Evolutionary conservation across 2,329 filamentous ascomycete species (phyloP).

Genomic region (Coniochaeta prunicola): DNA sequence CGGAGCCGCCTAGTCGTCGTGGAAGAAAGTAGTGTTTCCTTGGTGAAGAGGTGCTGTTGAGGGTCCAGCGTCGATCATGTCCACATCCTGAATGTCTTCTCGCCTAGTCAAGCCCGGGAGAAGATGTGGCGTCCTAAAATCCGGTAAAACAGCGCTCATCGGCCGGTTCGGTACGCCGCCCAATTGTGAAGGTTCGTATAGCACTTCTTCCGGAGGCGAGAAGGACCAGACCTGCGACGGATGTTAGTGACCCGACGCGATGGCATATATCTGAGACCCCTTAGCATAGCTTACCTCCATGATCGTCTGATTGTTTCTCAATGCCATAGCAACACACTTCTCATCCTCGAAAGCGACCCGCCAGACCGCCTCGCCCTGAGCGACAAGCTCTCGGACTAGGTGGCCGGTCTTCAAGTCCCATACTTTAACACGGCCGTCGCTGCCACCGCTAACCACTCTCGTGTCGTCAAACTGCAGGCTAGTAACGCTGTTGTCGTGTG

Average conservation of each 20-base stretch:
- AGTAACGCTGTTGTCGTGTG: slow-evolving; percentile 97
- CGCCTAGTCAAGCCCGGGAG: slow-evolving; percentile 24
- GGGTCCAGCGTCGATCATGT: slow-evolving; percentile 50
- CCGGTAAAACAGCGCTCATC: slow-evolving; percentile 41
- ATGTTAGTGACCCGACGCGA: not conserved
- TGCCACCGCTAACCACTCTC: slow-evolving; percentile 90
- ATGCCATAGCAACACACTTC: slow-evolving; percentile 93
- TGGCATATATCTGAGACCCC: not conserved
- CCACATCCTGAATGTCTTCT: slow-evolving; percentile 36
- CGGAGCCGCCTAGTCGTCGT: slow-evolving; percentile 22
- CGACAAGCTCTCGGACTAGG: slow-evolving; percentile 78
- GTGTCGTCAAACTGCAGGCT: slow-evolving; percentile 96
- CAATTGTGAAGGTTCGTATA: slow-evolving; percentile 41
- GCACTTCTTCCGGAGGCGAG: slow-evolving; percentile 70
- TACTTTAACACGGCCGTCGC: slow-evolving; percentile 95
- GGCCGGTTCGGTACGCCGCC: slow-evolving; percentile 36
- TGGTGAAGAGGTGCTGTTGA: slow-evolving; percentile 45
- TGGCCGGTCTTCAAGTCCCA: slow-evolving; percentile 94
- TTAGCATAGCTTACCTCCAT: slow-evolving; percentile 68
- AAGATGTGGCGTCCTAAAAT: slow-evolving; percentile 28
- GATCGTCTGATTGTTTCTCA: slow-evolving; percentile 75
- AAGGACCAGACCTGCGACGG: slow-evolving; percentile 81
- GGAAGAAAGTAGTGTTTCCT: slow-evolving; percentile 42
- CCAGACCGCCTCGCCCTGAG: slow-evolving; percentile 93
- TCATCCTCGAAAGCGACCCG: slow-evolving; percentile 97